Percentiles rank a stretch among this genome's conserved stretches.
Conservation (phyloP, 2,329 filamentous ascomycete species). For the Cylindrodendrum hubeiense region DNA sequence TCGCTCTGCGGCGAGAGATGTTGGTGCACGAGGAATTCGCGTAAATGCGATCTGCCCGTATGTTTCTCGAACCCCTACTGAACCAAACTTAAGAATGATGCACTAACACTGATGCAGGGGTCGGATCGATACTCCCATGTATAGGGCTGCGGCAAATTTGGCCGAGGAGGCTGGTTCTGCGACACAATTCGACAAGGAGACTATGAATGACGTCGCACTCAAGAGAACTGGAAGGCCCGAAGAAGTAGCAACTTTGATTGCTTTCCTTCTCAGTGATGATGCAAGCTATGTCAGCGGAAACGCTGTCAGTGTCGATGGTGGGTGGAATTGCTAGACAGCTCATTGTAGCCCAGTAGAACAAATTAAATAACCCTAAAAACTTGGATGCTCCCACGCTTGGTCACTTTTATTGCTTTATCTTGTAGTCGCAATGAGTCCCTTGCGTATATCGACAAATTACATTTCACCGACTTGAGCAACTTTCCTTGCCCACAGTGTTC, state of each 20-base stretch:
- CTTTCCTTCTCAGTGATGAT: conserved; percentile 46
- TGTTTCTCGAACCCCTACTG: conserved; percentile 8
- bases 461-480: background rate
- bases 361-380: background rate
- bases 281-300: conserved; percentile 44
- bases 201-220: conserved; percentile 31
- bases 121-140: conserved; percentile 48
- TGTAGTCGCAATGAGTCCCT: background rate
- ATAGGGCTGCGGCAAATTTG: conserved; percentile 29
- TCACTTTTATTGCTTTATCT: background rate
- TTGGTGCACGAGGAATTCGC: conserved; percentile 40
- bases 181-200: conserved; percentile 26
- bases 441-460: background rate
- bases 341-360: background rate
- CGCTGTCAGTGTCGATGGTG: conserved; percentile 42
- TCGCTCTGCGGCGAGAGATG: conserved; percentile 47
- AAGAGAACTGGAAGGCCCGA: conserved; percentile 39
- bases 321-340: conserved; percentile 41
- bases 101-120: conserved; percentile 29
- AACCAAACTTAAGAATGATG: background rate
- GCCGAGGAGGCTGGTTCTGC: conserved; percentile 21
- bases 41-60: conserved; percentile 48
- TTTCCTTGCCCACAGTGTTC: too few relatives aligned
- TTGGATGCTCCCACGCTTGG: background rate
- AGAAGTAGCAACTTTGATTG: conserved; percentile 44